Percentiles rank a stretch among this genome's conserved stretches.
Evolutionary conservation across 2,329 filamentous ascomycete genomes (phyloP).

Genomic region (Blastomyces percursus): DNA sequence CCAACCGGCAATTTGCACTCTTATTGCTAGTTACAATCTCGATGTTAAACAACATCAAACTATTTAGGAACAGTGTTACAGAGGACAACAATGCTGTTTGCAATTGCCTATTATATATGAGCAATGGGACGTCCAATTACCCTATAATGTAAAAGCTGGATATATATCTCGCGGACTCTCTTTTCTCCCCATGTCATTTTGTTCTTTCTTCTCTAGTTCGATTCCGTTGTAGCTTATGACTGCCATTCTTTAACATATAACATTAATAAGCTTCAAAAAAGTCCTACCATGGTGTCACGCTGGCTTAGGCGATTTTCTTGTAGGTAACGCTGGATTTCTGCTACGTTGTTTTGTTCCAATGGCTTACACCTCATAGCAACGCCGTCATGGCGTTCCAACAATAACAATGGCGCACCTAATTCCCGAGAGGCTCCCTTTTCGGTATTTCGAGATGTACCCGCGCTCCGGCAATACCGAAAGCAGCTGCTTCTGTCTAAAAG

Average conservation of each 20-base stretch:
- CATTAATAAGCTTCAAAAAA: neutral
- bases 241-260: neutral
- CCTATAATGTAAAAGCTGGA: constrained; percentile 1
- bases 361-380: constrained; percentile 12
- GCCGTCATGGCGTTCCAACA: constrained; percentile 7
- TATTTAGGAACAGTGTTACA: neutral
- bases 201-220: neutral
- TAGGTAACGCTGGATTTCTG: constrained; percentile 11
- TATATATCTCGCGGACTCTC: neutral
- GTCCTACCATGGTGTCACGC: neutral
- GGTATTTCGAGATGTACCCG: constrained; percentile 63
- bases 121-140: neutral
- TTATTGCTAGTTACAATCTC: neutral
- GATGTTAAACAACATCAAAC: neutral
- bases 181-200: constrained; percentile 2
- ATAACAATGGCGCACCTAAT: constrained; percentile 9
- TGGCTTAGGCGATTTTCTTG: constrained; percentile 16
- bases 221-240: neutral
- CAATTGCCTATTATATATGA: neutral
- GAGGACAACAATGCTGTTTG: neutral
- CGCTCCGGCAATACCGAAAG: constrained; percentile 58
- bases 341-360: constrained; percentile 3
- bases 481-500: constrained; percentile 55
- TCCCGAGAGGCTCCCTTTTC: constrained; percentile 23
- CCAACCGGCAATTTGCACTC: neutral